Conservation (phyloP, 768 basidiomycete genomes). For the Leccinum rimulosum region DNA sequence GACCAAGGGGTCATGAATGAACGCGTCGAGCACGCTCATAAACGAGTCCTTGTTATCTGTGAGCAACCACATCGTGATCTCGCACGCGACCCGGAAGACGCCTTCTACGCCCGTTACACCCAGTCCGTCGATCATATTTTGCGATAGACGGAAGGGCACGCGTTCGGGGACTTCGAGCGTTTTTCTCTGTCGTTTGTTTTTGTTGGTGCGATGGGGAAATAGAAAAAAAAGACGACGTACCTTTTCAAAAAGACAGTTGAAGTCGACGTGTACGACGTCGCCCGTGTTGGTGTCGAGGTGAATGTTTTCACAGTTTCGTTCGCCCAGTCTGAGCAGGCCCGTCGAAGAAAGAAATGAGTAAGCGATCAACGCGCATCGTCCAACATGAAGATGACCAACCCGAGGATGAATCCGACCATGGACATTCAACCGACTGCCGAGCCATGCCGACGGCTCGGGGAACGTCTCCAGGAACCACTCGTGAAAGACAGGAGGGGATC, state of each 20-base stretch:
- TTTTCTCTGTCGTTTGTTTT: constrained; percentile 56
- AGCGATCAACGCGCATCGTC: not conserved
- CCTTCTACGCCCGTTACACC: constrained; percentile 95
- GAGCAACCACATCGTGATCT: constrained; percentile 84
- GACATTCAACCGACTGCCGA: constrained; percentile 91
- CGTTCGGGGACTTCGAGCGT: constrained; percentile 83
- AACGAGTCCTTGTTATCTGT: constrained; percentile 89
- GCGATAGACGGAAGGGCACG: constrained; percentile 93
- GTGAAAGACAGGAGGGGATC: constrained; percentile 85
- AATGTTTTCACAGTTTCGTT: constrained; percentile 96
- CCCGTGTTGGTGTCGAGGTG: constrained; percentile 85
- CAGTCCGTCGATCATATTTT: constrained; percentile 88
- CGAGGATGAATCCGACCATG: constrained; percentile 96
- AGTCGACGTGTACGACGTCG: constrained; percentile 94
- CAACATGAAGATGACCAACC: constrained; percentile 43
- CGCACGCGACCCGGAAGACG: constrained; percentile 86
- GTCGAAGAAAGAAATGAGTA: too few relatives aligned
- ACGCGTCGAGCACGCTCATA: constrained; percentile 95
- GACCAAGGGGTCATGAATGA: constrained; percentile 93
- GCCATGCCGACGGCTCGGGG: constrained; percentile 95
- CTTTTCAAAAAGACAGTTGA: constrained; percentile 97
- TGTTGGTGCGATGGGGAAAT: not conserved
- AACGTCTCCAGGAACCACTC: constrained; percentile 98
- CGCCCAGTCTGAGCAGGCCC: constrained; percentile 69
- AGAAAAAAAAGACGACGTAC: constrained; percentile 33